A percentile compares a stretch with the other conserved stretches of the same genome.
Conservation (phyloP, 129 eudicot species). For the Saposhnikovia divaricata region DNA sequence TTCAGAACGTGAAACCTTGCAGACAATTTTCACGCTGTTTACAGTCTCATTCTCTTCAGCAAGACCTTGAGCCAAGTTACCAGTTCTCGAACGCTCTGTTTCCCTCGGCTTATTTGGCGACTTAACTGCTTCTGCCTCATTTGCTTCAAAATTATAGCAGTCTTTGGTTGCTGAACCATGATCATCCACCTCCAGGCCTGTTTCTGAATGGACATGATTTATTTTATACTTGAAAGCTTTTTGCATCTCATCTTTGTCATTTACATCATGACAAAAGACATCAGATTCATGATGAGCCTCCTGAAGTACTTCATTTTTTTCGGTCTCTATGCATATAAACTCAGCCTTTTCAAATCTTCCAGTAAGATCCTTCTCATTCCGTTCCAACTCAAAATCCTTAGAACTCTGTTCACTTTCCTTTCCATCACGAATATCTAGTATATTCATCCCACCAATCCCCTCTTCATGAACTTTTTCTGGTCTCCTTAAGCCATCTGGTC, state of each 20-base stretch:
- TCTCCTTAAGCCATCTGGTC: no score
- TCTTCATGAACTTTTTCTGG: no score
- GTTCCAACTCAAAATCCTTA: constrained; percentile 1
- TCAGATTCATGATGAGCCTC: constrained; percentile 19
- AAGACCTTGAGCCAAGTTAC: constrained; percentile 14
- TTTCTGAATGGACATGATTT: constrained; percentile 20
- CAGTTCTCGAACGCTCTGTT: constrained; percentile 23
- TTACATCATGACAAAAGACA: constrained; percentile 15
- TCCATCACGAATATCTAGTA: constrained; percentile 12
- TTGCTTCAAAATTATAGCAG: constrained; percentile 18
- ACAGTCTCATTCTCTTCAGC: constrained; percentile 22
- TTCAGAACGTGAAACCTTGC: constrained; percentile 20
- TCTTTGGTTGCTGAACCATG: constrained; percentile 12
- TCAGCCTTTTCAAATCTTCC: constrained; percentile 11
- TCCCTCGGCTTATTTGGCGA: constrained; percentile 9
- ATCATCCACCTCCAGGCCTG: constrained; percentile 27
- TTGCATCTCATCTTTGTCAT: constrained; percentile 15
- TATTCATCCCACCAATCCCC: no score
- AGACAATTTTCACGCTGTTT: constrained; percentile 16
- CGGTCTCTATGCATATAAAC: background rate
- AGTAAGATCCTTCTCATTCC: constrained; percentile 4
- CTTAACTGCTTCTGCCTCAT: constrained; percentile 24
- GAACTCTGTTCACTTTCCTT: constrained; percentile 18
- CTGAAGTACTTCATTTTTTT: constrained; percentile 11
- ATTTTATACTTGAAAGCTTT: constrained; percentile 24